Evolutionary conservation across 169 alveolate species (phyloP), one percentile per base, ranked within the genome.

Genomic region (Cyclospora cayetanensis): DNA sequence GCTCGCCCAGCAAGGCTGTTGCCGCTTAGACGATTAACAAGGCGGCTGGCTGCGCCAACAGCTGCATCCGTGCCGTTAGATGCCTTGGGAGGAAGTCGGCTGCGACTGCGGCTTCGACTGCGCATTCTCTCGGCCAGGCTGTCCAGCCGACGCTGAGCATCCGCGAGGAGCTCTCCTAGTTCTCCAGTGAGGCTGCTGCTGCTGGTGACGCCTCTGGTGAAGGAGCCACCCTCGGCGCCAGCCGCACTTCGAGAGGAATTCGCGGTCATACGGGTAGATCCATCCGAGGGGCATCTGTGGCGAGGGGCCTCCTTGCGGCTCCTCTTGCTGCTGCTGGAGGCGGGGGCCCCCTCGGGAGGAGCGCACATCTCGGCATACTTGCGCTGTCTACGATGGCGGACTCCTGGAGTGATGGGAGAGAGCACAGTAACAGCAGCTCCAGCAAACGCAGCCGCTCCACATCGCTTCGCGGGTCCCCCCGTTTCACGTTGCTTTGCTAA

Each of bases 141-240:
- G 41, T 9, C 20, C 79, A 12, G 79, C 79, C 25, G 79, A 37
- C 25, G 79, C 39, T 66, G 79, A 37, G 60, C 60, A 15, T 46
- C 60, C 15, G 60, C 60, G 60, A 46, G 60, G n/a, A 46, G 7
- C 60, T 15, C n/a, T 11, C 60, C 60, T 11, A 46, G 60, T 46
- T 46, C 60, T 15, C 60, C 60, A 46, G 7, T 46, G n/a, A 46
- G 60, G 79, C 41, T 66, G 79, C 79, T 31, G 79, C 79, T 66
- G 79, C 79, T 66, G 79, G 7, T 66, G 79, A 37, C 31, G 79
- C 37, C 9, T 9, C 29, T 18, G 35, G 29, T 18, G 72, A 18
- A n/a, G n/a, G n/a, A n/a, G n/a, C n/a, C n/a, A n/a, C n/a, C n/a
- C n/a, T n/a, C n/a, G n/a, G n/a, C n/a, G n/a, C n/a, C n/a, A n/a